Evolutionary conservation across 2,329 filamentous ascomycete genomes (phyloP).

Genomic region (Teratosphaeria epicoccoides): DNA sequence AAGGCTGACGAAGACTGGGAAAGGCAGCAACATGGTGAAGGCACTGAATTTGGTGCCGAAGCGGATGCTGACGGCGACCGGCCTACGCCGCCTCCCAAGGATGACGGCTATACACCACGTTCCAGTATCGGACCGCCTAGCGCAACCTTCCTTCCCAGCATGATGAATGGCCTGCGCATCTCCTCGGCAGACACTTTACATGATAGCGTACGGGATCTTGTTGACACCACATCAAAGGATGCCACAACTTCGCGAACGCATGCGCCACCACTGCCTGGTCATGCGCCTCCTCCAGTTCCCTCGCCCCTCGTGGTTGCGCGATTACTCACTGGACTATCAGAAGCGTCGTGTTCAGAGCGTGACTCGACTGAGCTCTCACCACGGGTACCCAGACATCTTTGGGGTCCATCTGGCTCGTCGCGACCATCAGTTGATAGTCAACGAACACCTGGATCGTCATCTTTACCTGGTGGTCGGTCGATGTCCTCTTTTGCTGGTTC

Average conservation of each 20-base stretch:
- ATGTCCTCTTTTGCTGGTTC: constrained; percentile 26
- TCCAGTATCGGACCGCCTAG: constrained; percentile 21
- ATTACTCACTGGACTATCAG: constrained; percentile 15
- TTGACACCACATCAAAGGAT: constrained; percentile 7
- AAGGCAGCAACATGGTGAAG: constrained; percentile 18
- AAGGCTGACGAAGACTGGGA: constrained; percentile 25
- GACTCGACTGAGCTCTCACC: constrained; percentile 22
- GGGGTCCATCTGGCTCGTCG: constrained; percentile 21
- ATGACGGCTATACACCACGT: constrained; percentile 27
- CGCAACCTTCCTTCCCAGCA: constrained; percentile 11
- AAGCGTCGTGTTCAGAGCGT: constrained; percentile 17
- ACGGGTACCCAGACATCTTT: constrained; percentile 13
- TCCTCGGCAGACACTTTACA: constrained; percentile 17
- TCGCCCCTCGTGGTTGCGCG: neutral
- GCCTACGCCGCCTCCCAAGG: constrained; percentile 33
- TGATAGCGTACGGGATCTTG: constrained; percentile 9
- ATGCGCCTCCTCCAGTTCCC: constrained; percentile 39
- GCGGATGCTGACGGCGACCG: constrained; percentile 18
- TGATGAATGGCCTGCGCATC: constrained; percentile 16
- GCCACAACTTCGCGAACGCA: constrained; percentile 10
- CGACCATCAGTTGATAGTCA: constrained; percentile 25
- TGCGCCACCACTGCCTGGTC: constrained; percentile 32
- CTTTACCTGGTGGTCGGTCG: constrained; percentile 21
- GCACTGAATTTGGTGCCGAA: constrained; percentile 9
- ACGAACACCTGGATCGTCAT: constrained; percentile 10